Evolutionary conservation across 176 grass and related monocot species (phyloP).

Genomic region (Oryza brachyantha): DNA sequence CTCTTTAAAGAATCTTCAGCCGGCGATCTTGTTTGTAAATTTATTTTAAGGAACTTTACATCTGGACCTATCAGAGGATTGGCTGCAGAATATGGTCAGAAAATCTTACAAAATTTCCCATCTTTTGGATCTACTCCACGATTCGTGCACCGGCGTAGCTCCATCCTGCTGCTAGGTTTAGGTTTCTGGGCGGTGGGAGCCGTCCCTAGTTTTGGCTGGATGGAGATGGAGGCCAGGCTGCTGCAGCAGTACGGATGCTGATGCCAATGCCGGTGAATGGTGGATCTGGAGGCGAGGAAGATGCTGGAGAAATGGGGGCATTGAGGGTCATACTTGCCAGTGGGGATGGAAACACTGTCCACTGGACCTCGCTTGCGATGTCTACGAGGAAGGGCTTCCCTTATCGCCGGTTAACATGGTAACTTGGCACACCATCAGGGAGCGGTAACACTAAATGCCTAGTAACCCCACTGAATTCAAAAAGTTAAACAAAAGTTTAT

Average conservation of each 20-base stretch:
- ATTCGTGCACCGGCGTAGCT: neutral
- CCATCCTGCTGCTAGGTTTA: neutral
- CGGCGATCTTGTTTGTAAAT: neutral
- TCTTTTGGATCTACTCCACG: neutral
- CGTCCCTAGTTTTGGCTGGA: neutral
- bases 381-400: neutral
- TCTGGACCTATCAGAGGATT: neutral
- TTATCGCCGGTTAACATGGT: too few species aligned
- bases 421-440: too few species aligned
- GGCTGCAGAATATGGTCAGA: neutral
- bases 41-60: neutral
- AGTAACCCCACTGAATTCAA: too few species aligned
- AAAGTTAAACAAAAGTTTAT: too few species aligned
- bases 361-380: too few species aligned
- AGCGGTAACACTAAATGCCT: too few species aligned
- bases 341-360: neutral
- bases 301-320: neutral
- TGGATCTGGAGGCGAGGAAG: too few species aligned
- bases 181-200: neutral
- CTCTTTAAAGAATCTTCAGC: neutral
- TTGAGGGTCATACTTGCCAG: too few species aligned
- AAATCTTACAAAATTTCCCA: neutral
- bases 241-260: too few species aligned
- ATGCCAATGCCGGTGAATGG: too few species aligned
- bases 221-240: neutral